These are phyloP conservation scores for Globisporangium spinosum DNA, from an alignment of 352 stramenopile genomes.

Conservation along the genomic window DNA sequence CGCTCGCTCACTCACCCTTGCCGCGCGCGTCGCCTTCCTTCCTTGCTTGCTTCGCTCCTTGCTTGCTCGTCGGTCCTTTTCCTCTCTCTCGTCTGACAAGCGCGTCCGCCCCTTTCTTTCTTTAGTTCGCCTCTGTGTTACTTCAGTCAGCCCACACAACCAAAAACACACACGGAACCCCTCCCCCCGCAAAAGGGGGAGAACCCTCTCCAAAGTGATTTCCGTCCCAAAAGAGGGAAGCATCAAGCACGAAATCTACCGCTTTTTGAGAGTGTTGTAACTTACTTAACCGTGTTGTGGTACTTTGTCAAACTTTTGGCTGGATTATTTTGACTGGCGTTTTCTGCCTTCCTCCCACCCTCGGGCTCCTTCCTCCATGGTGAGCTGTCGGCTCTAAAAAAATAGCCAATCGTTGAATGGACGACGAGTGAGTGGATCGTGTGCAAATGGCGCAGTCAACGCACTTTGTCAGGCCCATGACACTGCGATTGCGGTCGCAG, in stretches of 20 bases:
- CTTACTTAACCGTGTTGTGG: background rate
- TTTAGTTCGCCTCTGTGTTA: constrained; percentile 13
- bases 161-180: background rate
- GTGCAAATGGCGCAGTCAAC: background rate
- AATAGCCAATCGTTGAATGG: background rate
- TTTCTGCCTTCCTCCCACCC: constrained; percentile 5
- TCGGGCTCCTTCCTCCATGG: background rate
- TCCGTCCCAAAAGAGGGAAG: background rate
- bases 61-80: constrained; percentile 4
- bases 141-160: constrained; percentile 1
- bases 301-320: background rate
- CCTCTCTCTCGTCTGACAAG: constrained; percentile 7
- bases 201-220: background rate
- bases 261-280: background rate
- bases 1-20: background rate
- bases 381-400: constrained; percentile 1
- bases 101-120: constrained; percentile 13
- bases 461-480: background rate
- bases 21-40: background rate
- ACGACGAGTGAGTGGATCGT: background rate
- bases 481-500: background rate
- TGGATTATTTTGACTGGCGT: constrained; percentile 14
- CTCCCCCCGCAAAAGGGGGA: background rate
- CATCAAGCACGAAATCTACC: background rate
- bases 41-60: constrained; percentile 2